phyloP scores from a whole-genome alignment of 495 filamentous ascomycete genomes.

The Apodospora peruviana region DNA sequence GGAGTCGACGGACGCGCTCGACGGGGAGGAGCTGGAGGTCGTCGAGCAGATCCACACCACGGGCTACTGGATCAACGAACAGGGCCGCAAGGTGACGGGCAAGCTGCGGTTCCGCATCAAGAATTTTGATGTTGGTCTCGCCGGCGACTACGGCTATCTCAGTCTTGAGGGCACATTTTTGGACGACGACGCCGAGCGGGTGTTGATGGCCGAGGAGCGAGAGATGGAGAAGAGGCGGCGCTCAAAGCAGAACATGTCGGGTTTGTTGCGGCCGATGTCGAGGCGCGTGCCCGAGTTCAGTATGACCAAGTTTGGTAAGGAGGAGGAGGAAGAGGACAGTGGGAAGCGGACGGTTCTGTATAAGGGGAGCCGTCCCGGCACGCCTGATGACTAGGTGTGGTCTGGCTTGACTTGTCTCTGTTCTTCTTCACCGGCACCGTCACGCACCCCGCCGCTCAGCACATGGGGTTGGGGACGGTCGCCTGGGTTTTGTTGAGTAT shows the following conservation, averaged over 20 bases:
- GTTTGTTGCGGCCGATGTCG: constrained; percentile 27
- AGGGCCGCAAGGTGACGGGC: constrained; percentile 28
- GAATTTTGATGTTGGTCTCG: constrained; percentile 44
- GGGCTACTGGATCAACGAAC: constrained; percentile 42
- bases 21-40: constrained; percentile 25
- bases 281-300: constrained; percentile 40
- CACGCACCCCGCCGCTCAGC: neutral
- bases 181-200: constrained; percentile 34
- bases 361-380: constrained; percentile 27
- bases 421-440: constrained; percentile 14
- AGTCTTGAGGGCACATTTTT: constrained; percentile 45
- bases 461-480: neutral
- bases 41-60: constrained; percentile 42
- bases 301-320: constrained; percentile 42
- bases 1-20: constrained; percentile 17
- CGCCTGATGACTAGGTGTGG: constrained; percentile 34
- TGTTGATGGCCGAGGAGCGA: constrained; percentile 30
- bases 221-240: constrained; percentile 27
- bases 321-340: constrained; percentile 33
- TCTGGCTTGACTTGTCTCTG: constrained; percentile 15
- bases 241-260: constrained; percentile 23
- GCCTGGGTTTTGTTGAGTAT: constrained; percentile 2
- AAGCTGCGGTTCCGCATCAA: constrained; percentile 46
- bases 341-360: constrained; percentile 21
- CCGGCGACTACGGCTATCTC: constrained; percentile 43